phyloP scores from a whole-genome alignment of 2,329 filamentous ascomycete genomes.

The Westerdykella sp. region DNA sequence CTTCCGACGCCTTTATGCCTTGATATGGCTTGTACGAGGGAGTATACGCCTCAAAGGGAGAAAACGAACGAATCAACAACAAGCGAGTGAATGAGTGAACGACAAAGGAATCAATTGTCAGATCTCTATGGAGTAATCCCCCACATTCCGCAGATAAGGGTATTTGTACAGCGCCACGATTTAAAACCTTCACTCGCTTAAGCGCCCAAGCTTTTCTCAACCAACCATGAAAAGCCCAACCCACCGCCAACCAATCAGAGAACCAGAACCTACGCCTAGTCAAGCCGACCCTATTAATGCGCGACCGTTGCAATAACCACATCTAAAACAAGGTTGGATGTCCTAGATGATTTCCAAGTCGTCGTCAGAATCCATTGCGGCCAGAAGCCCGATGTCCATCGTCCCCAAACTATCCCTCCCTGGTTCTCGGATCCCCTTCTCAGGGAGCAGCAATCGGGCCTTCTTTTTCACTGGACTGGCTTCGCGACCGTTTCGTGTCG shows the following conservation, averaged over 20 bases:
- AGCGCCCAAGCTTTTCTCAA: conserved; percentile 10
- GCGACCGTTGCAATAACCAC: background rate
- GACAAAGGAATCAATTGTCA: too few species aligned
- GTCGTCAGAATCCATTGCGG: conserved; percentile 39
- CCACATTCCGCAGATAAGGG: too few species aligned
- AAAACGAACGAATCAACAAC: too few species aligned
- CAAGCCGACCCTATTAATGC: background rate
- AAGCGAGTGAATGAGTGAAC: too few species aligned
- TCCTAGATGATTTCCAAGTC: conserved; percentile 44
- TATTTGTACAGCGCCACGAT: too few species aligned
- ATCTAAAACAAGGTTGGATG: background rate
- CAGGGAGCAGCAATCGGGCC: conserved; percentile 43
- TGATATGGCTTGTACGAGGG: too few species aligned
- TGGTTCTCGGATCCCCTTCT: conserved; percentile 46
- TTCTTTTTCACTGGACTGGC: conserved; percentile 43
- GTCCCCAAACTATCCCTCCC: conserved; percentile 42
- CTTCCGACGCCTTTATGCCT: too few species aligned
- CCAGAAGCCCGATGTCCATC: conserved; percentile 30
- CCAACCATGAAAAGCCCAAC: conserved; percentile 20
- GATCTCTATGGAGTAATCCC: too few species aligned
- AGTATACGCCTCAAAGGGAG: too few species aligned
- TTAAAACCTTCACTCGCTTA: conserved; percentile 21
- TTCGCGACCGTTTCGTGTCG: conserved; percentile 24
- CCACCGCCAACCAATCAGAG: too few species aligned
- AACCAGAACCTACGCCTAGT: conserved; percentile 13